Conservation (phyloP, 768 basidiomycete genomes). For the Leccinum pellstonianum region DNA sequence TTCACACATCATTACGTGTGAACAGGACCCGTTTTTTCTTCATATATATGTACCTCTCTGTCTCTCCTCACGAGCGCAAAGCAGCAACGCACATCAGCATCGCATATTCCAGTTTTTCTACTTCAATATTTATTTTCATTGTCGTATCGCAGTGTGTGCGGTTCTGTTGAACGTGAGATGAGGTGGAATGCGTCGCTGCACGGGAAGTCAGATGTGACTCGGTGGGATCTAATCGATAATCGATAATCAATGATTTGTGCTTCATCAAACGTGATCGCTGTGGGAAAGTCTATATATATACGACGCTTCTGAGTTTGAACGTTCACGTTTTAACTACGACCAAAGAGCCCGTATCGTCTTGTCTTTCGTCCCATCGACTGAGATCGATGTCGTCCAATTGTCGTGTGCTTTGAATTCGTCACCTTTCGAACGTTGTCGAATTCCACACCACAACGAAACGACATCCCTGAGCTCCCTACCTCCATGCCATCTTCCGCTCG, state of each 20-base stretch:
- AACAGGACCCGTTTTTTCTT: slow-evolving; percentile 8
- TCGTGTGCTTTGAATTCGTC: background rate
- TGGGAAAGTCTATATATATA: too few species aligned
- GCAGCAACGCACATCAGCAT: slow-evolving; percentile 1
- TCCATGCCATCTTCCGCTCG: too few species aligned
- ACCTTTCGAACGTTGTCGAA: background rate
- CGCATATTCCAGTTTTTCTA: slow-evolving; percentile 1
- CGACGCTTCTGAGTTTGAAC: too few species aligned
- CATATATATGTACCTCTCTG: slow-evolving; percentile 5
- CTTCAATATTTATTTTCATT: background rate
- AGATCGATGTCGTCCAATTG: background rate
- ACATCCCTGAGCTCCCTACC: too few species aligned
- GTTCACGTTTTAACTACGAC: too few species aligned
- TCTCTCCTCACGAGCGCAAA: background rate
- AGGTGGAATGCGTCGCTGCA: background rate
- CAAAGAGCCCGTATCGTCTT: too few species aligned
- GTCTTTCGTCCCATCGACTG: background rate
- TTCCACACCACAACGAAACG: background rate
- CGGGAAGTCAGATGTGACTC: too few species aligned
- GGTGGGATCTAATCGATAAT: too few species aligned
- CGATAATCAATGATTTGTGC: too few species aligned
- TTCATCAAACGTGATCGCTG: too few species aligned
- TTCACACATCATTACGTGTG: background rate
- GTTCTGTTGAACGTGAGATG: background rate
- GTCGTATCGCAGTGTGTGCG: background rate